Evolutionary conservation across 2,329 filamentous ascomycete species (phyloP).

Genomic region (Chrysosphaeria jannelii): DNA sequence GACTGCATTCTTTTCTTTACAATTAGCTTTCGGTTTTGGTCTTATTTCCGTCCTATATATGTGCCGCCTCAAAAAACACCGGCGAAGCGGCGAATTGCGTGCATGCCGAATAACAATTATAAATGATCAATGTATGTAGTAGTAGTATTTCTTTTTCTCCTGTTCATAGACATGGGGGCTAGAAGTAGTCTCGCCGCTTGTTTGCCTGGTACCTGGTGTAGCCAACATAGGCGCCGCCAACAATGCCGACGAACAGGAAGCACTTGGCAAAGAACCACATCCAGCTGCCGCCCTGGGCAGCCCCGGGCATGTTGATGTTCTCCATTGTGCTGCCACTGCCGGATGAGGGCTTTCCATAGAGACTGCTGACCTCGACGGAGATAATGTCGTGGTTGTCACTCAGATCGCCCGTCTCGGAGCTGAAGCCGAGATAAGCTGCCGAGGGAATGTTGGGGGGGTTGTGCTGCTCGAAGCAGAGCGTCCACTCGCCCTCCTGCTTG

Average conservation of each 20-base stretch:
- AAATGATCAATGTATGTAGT: neutral
- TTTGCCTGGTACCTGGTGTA: slow-evolving; percentile 56
- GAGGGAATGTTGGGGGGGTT: slow-evolving; percentile 48
- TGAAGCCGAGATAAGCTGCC: slow-evolving; percentile 46
- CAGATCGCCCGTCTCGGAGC: slow-evolving; percentile 79
- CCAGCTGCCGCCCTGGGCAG: slow-evolving; percentile 14
- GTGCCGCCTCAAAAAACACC: no score
- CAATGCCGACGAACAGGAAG: slow-evolving; percentile 37
- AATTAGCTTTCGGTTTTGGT: no score
- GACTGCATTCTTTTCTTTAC: no score
- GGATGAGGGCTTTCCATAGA: slow-evolving; percentile 34
- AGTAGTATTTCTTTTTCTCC: neutral
- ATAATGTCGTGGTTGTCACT: slow-evolving; percentile 96
- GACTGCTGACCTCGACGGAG: slow-evolving; percentile 55
- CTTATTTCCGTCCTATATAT: no score
- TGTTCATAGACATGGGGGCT: neutral
- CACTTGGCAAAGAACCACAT: slow-evolving; percentile 49
- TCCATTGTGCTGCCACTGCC: slow-evolving; percentile 12
- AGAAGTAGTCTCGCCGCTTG: slow-evolving; percentile 28
- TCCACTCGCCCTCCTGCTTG: slow-evolving; percentile 71
- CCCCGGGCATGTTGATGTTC: slow-evolving; percentile 7
- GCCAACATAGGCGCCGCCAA: slow-evolving; percentile 54
- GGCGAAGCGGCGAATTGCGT: no score
- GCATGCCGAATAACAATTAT: no score
- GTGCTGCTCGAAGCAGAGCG: slow-evolving; percentile 53